A percentile compares a stretch with the other conserved stretches of the same genome.
Evolutionary conservation across 805 yeast species (phyloP).

Genomic region (Ogataea glucozyma): DNA sequence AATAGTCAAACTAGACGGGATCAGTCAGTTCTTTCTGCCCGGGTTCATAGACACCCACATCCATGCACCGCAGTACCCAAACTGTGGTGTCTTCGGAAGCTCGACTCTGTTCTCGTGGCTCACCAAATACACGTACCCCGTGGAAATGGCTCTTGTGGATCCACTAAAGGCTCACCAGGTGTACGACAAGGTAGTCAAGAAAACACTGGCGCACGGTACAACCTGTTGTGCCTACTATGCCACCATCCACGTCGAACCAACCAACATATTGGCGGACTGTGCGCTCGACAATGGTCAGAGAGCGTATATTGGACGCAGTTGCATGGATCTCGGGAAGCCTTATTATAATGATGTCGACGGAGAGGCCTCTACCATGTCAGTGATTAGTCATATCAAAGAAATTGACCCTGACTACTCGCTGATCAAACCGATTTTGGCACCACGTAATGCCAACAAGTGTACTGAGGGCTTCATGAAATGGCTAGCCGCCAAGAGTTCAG

Average conservation of each 20-base stretch:
- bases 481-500: conserved; percentile 39
- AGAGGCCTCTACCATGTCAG: conserved; percentile 46
- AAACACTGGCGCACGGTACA: conserved; percentile 75
- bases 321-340: conserved; percentile 65
- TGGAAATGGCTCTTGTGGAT: conserved; percentile 65
- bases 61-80: conserved; percentile 78
- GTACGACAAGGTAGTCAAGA: conserved; percentile 61
- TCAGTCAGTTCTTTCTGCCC: conserved; percentile 61
- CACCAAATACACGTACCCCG: conserved; percentile 78
- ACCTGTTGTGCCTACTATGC: conserved; percentile 84
- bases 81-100: conserved; percentile 75
- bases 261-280: conserved; percentile 70
- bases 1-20: conserved; percentile 4
- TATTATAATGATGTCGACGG: conserved; percentile 18
- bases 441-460: conserved; percentile 89
- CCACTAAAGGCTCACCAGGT: conserved; percentile 52
- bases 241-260: conserved; percentile 51
- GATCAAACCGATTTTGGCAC: conserved; percentile 76
- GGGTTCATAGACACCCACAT: conserved; percentile 77
- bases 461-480: conserved; percentile 56
- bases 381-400: conserved; percentile 52
- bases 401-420: conserved; percentile 50
- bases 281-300: conserved; percentile 69
- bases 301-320: conserved; percentile 84
- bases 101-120: conserved; percentile 77